A percentile compares a stretch with the other conserved stretches of the same genome.
phyloP scores from a whole-genome alignment of 495 filamentous ascomycete genomes.

The Trichoderma reesei region DNA sequence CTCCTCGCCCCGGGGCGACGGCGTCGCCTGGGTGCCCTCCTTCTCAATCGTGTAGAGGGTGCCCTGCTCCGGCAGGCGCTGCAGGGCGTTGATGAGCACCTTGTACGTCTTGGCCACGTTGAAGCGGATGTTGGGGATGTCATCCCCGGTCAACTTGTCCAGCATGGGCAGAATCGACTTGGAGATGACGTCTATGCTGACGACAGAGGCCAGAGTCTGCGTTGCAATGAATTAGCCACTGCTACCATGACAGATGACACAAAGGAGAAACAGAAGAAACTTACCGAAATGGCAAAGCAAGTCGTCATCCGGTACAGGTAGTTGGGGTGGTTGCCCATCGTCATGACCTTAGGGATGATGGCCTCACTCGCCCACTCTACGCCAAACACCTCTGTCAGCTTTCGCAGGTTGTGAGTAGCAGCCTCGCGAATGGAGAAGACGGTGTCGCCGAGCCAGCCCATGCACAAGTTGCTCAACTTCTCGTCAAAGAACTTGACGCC shows the following conservation, averaged over 20 bases:
- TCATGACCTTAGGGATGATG: slow-evolving; percentile 97
- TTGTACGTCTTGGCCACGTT: slow-evolving; percentile 97
- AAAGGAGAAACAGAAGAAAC: slow-evolving; percentile 21
- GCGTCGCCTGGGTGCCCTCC: slow-evolving; percentile 46
- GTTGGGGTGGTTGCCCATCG: slow-evolving; percentile 94
- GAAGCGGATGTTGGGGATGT: slow-evolving; percentile 98
- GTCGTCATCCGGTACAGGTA: slow-evolving; percentile 99
- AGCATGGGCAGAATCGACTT: slow-evolving; percentile 92
- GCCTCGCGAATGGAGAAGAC: slow-evolving; percentile 98
- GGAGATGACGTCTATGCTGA: slow-evolving; percentile 84
- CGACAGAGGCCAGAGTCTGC: slow-evolving; percentile 86
- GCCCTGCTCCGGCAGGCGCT: slow-evolving; percentile 77
- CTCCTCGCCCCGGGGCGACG: slow-evolving; percentile 65
- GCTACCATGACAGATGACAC: not conserved
- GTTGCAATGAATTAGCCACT: slow-evolving; percentile 22
- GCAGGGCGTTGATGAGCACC: slow-evolving; percentile 77
- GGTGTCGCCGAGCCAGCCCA: slow-evolving; percentile 98
- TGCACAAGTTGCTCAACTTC: slow-evolving; percentile 88
- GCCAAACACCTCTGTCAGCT: slow-evolving; percentile 95
- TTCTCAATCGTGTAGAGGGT: slow-evolving; percentile 81
- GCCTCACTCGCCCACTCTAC: slow-evolving; percentile 96
- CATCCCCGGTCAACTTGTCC: slow-evolving; percentile 81
- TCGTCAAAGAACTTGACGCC: slow-evolving; percentile 98
- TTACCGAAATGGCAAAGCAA: slow-evolving; percentile 93
- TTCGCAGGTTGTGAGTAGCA: slow-evolving; percentile 92